A percentile compares a stretch with the other conserved stretches of the same genome.
Conservation (phyloP, 73 alveolate genomes). For the Tetrahymena thermophila region DNA sequence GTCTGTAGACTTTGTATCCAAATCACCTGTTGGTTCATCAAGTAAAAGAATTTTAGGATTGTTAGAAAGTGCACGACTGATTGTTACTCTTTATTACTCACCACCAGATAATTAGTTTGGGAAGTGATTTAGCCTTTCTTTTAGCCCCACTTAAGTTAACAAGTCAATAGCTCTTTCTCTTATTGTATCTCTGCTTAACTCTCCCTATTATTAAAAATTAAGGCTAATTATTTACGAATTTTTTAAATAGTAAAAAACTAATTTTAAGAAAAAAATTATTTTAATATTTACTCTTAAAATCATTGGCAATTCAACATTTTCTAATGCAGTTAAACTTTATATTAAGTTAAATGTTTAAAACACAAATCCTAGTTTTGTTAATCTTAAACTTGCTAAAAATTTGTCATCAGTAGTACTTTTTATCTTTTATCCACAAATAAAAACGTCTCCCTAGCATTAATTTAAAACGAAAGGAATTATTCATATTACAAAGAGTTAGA, state of each 20-base stretch:
- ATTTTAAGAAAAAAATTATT: constrained; percentile 27
- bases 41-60: constrained; percentile 83
- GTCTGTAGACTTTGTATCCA: constrained; percentile 91
- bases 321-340: constrained; percentile 88
- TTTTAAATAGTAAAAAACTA: background rate
- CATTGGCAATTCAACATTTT: constrained; percentile 97
- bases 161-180: constrained; percentile 70
- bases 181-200: constrained; percentile 56
- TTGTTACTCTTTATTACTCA: constrained; percentile 96
- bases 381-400: constrained; percentile 79
- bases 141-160: constrained; percentile 78
- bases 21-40: constrained; percentile 99
- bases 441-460: constrained; percentile 72
- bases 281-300: constrained; percentile 71
- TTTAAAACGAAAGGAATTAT: background rate
- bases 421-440: constrained; percentile 78
- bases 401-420: constrained; percentile 81
- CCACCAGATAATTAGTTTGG: constrained; percentile 97
- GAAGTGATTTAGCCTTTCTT: constrained; percentile 76
- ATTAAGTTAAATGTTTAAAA: constrained; percentile 91
- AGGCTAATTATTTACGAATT: too few species aligned
- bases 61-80: constrained; percentile 94
- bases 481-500: background rate
- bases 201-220: constrained; percentile 48
- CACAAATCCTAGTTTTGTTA: constrained; percentile 89